Evolutionary conservation across 2,329 filamentous ascomycete genomes (phyloP).

Genomic region (Neofusicoccum parvum): DNA sequence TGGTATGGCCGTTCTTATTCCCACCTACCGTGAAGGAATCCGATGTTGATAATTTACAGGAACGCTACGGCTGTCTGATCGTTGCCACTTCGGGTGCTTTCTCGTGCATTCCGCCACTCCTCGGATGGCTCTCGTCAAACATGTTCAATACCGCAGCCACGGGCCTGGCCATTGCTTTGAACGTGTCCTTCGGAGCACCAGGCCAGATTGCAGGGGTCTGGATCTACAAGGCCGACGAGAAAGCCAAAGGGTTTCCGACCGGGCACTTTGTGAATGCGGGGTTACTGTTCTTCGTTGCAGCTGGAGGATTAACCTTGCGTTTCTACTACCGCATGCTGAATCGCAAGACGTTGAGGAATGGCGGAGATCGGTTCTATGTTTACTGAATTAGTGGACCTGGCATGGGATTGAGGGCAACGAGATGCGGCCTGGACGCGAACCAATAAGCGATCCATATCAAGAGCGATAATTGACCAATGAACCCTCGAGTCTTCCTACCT

Average conservation of each 20-base stretch:
- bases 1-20: constrained; percentile 31
- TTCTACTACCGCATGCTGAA: constrained; percentile 59
- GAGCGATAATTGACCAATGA: constrained; percentile 3
- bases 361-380: constrained; percentile 16
- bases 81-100: constrained; percentile 68
- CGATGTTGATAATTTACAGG: neutral
- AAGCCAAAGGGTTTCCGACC: constrained; percentile 64
- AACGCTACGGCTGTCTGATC: constrained; percentile 70
- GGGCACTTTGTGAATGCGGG: constrained; percentile 70
- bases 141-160: constrained; percentile 65
- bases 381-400: constrained; percentile 13
- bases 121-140: constrained; percentile 72
- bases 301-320: constrained; percentile 57
- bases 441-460: neutral
- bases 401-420: neutral
- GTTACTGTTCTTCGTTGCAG: constrained; percentile 60
- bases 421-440: neutral
- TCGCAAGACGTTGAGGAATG: constrained; percentile 23
- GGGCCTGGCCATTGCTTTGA: constrained; percentile 70
- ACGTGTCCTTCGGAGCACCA: constrained; percentile 67
- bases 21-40: neutral
- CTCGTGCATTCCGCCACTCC: constrained; percentile 67
- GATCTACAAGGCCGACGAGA: constrained; percentile 70
- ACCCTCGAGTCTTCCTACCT: neutral
- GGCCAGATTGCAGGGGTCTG: constrained; percentile 74